Conservation (phyloP, 768 basidiomycete genomes). For the Podaxis sp. region DNA sequence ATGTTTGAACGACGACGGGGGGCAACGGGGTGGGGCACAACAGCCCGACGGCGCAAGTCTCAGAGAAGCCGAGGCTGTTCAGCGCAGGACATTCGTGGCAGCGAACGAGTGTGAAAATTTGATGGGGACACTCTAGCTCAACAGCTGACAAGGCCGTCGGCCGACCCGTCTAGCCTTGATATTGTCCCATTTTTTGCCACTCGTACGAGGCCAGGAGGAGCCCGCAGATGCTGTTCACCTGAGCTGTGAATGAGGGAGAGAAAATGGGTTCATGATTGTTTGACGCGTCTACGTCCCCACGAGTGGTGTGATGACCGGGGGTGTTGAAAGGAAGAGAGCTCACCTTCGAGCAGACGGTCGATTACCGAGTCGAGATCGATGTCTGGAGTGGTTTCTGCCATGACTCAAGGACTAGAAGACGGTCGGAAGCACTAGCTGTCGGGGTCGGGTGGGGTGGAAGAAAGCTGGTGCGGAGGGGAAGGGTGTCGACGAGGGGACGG, state of each 20-base stretch:
- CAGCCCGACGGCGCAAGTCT: not conserved
- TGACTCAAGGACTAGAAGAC: conserved; percentile 28
- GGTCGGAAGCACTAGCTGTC: conserved; percentile 9
- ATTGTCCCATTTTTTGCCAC: not conserved
- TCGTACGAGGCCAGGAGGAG: not conserved
- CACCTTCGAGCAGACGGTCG: conserved; percentile 96
- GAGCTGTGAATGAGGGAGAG: not conserved
- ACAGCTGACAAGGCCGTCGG: not conserved
- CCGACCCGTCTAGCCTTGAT: not conserved
- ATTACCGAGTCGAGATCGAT: conserved; percentile 99
- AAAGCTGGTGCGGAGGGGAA: conserved; percentile 19
- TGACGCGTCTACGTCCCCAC: conserved; percentile 10
- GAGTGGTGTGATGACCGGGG: not conserved
- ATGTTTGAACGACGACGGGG: conserved; percentile 4
- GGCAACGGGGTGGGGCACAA: not conserved
- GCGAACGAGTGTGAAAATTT: conserved; percentile 1
- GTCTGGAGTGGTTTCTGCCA: conserved; percentile 84
- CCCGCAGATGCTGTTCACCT: not conserved
- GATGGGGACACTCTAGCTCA: conserved; percentile 1
- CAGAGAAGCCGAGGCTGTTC: not conserved
- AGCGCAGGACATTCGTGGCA: not conserved
- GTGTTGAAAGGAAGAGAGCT: conserved; percentile 14
- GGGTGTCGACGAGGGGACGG: conserved; percentile 17
- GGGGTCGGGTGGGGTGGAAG: conserved; percentile 13
- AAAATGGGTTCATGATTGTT: not conserved